A percentile compares a stretch with the other conserved stretches of the same genome.
These are phyloP conservation scores for Akanthomyces muscarius DNA, from an alignment of 2,329 filamentous ascomycete species.

Conservation along the genomic window DNA sequence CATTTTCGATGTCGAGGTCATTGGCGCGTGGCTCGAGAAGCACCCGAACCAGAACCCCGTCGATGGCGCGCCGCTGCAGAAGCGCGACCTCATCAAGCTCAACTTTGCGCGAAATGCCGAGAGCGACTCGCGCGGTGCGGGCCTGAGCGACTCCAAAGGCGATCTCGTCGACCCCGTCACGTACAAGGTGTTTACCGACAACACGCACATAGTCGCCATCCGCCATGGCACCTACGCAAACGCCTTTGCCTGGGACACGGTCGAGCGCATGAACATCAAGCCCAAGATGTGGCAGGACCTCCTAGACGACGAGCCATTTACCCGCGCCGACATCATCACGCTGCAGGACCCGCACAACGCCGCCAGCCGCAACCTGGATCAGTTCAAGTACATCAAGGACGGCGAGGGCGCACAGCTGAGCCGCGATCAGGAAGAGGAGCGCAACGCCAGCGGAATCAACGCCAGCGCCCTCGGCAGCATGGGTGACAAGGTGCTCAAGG, in stretches of 20 bases:
- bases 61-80: constrained; percentile 72
- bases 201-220: constrained; percentile 92
- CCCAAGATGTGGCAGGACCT: constrained; percentile 93
- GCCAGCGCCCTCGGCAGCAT: constrained; percentile 72
- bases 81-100: constrained; percentile 81
- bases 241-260: constrained; percentile 93
- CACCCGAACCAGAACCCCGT: constrained; percentile 84
- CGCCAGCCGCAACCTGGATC: constrained; percentile 73
- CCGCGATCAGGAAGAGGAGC: constrained; percentile 65
- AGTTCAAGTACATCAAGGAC: constrained; percentile 85
- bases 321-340: constrained; percentile 88
- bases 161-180: constrained; percentile 96
- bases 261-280: constrained; percentile 94
- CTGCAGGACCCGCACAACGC: constrained; percentile 94
- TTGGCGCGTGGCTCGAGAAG: constrained; percentile 89
- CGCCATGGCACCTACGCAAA: constrained; percentile 79
- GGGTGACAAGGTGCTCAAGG: constrained; percentile 78
- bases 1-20: constrained; percentile 94
- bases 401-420: constrained; percentile 66
- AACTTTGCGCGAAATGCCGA: constrained; percentile 90
- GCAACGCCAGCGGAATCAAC: constrained; percentile 69
- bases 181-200: constrained; percentile 96
- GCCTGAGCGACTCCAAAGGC: constrained; percentile 52
- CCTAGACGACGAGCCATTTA: constrained; percentile 81
- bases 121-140: constrained; percentile 45